Conservation (phyloP, 176 grass and related monocot species). For the Chrysopogon serrulatus region DNA sequence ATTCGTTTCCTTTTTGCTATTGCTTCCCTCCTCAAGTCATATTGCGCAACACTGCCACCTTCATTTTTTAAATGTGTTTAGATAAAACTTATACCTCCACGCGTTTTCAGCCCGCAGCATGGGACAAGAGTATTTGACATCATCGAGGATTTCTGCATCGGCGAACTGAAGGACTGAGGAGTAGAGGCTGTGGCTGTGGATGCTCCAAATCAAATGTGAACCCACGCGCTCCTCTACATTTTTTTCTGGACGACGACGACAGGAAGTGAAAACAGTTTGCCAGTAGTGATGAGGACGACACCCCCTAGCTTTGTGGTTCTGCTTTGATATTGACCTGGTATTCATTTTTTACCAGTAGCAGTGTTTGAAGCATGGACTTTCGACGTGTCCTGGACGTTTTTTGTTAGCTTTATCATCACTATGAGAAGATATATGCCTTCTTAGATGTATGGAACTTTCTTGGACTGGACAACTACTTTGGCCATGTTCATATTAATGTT, state of each 20-base stretch:
- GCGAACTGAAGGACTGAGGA: conserved; percentile 50
- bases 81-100: conserved; percentile 4
- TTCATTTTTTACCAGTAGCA: background rate
- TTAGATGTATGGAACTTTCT: background rate
- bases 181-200: background rate
- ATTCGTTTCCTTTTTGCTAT: background rate
- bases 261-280: background rate
- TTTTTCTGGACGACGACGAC: conserved; percentile 16
- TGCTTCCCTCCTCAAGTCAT: background rate
- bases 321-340: conserved; percentile 28
- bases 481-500: conserved; percentile 1
- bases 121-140: conserved; percentile 83
- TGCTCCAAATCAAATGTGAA: conserved; percentile 34
- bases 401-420: conserved; percentile 1
- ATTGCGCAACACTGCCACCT: background rate
- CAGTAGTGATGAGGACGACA: background rate
- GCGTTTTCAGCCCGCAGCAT: conserved; percentile 71
- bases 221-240: background rate
- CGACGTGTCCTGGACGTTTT: background rate
- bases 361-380: conserved; percentile 19
- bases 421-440: background rate
- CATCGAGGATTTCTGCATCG: conserved; percentile 90
- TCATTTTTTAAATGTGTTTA: conserved; percentile 1
- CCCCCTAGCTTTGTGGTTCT: conserved; percentile 27
- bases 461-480: background rate